Evolutionary conservation across 331 rosid species (phyloP).

Genomic region (Malus hybrid): DNA sequence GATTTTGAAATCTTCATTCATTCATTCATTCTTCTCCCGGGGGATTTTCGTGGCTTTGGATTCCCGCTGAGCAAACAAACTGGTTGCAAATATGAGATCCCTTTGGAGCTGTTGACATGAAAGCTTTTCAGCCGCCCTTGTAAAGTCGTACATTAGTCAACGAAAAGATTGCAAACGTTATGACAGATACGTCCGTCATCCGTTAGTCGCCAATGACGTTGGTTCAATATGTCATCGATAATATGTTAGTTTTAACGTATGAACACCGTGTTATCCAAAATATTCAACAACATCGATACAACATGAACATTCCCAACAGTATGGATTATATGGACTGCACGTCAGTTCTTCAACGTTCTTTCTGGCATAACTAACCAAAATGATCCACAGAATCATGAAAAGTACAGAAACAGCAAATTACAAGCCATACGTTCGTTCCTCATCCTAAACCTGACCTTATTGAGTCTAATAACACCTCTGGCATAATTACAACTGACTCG

Average conservation of each 20-base stretch:
- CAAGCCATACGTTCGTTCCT: too few species aligned
- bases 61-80: not conserved
- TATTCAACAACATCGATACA: not conserved
- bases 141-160: not conserved
- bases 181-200: too few species aligned
- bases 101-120: not conserved
- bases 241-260: too few species aligned
- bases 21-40: not conserved
- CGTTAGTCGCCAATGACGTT: too few species aligned
- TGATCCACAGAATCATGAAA: too few species aligned
- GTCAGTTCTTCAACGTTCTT: not conserved
- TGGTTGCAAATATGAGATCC: not conserved
- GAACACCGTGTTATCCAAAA: not conserved
- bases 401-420: too few species aligned
- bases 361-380: too few species aligned
- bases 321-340: not conserved
- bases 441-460: too few species aligned
- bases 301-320: not conserved
- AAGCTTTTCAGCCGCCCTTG: not conserved
- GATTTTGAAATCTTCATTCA: slow-evolving; percentile 6
- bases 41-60: not conserved
- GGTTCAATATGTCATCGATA: too few species aligned
- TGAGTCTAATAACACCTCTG: too few species aligned
- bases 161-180: not conserved
- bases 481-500: too few species aligned